These are phyloP conservation scores for Fonsecaea monophora DNA, from an alignment of 2,329 filamentous ascomycete genomes.

Conservation along the genomic window DNA sequence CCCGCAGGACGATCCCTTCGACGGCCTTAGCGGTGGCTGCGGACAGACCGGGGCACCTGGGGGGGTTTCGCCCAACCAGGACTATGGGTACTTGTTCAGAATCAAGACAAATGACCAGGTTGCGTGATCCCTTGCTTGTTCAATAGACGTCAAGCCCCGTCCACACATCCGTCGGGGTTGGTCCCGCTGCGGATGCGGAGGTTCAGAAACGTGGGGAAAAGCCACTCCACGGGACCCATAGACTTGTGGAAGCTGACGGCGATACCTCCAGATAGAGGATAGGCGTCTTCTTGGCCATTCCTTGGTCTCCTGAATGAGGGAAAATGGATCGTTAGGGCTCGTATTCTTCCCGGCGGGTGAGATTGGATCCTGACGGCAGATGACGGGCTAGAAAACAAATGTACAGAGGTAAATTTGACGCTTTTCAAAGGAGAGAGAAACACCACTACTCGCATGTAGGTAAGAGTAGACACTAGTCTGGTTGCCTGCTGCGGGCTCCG, in stretches of 20 bases:
- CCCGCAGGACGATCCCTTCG: not conserved
- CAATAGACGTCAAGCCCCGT: not conserved
- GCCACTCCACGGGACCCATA: too few relatives aligned
- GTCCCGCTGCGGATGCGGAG: not conserved
- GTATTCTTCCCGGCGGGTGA: not conserved
- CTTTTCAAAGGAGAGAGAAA: not conserved
- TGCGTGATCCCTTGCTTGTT: not conserved
- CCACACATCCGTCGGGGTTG: not conserved
- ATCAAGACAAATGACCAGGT: not conserved
- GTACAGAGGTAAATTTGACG: not conserved
- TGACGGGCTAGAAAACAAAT: not conserved
- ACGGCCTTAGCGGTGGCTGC: too few relatives aligned
- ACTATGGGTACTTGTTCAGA: too few relatives aligned
- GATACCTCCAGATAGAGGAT: constrained; percentile 3
- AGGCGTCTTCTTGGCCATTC: not conserved
- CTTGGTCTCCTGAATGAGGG: not conserved
- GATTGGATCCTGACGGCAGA: not conserved
- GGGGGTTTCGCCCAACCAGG: too few relatives aligned
- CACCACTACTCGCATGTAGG: not conserved
- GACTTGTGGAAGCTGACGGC: not conserved
- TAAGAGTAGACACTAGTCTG: not conserved
- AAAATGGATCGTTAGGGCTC: not conserved
- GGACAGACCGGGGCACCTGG: too few relatives aligned
- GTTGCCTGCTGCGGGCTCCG: not conserved
- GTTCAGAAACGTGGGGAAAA: not conserved